These are phyloP conservation scores for Coemansia sp. DNA, from an alignment of 192 early-diverging fungal species.

Conservation along the genomic window DNA sequence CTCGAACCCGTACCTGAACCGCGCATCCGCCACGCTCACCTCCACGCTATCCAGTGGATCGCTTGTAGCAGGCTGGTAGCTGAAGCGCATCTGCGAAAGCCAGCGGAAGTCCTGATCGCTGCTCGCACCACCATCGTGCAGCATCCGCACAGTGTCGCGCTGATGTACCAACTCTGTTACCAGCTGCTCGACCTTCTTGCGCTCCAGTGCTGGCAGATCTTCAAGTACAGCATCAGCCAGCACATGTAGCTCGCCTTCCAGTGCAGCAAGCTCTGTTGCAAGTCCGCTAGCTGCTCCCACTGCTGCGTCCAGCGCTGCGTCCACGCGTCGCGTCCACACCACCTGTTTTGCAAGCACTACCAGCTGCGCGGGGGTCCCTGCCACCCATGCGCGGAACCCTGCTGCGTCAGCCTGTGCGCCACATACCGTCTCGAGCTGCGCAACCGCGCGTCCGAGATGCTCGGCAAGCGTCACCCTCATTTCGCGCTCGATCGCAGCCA, in stretches of 20 bases:
- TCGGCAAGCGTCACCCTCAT: constrained; percentile 87
- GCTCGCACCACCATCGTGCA: constrained; percentile 53
- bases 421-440: constrained; percentile 65
- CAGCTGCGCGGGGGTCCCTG: constrained; percentile 88
- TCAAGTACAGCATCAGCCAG: constrained; percentile 92
- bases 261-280: constrained; percentile 56
- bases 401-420: constrained; percentile 49
- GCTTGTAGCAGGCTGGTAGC: constrained; percentile 64
- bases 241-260: constrained; percentile 74
- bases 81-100: constrained; percentile 96
- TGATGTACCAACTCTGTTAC: constrained; percentile 99
- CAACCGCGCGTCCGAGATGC: constrained; percentile 68
- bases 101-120: constrained; percentile 85
- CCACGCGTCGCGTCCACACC: constrained; percentile 87
- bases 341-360: constrained; percentile 88
- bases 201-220: constrained; percentile 76
- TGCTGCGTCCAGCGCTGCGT: constrained; percentile 61
- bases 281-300: constrained; percentile 43
- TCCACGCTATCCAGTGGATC: constrained; percentile 71
- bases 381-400: constrained; percentile 79
- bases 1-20: constrained; percentile 96
- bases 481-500: constrained; percentile 88
- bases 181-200: constrained; percentile 96
- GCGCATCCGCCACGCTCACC: constrained; percentile 91
- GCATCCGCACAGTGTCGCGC: constrained; percentile 82